phyloP scores from a whole-genome alignment of 179 eudicot genomes.

The Patellifolia procumbens region DNA sequence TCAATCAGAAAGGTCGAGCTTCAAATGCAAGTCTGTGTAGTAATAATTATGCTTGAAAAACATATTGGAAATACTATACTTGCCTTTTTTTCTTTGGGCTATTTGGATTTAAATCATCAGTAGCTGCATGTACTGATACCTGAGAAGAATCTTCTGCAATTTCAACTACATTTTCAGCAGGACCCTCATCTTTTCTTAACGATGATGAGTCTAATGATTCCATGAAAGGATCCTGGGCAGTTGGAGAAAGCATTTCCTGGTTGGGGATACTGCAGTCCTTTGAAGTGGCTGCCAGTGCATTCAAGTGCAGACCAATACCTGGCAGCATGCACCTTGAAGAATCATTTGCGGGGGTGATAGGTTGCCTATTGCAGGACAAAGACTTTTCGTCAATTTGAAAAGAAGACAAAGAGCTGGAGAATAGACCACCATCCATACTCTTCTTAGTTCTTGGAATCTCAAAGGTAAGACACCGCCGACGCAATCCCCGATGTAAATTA shows the following conservation, averaged over 20 bases:
- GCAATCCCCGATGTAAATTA: conserved; percentile 63
- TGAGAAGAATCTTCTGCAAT: conserved; percentile 49
- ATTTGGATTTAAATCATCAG: conserved; percentile 55
- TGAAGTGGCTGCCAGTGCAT: conserved; percentile 74
- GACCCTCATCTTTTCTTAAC: conserved; percentile 36
- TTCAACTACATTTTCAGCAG: conserved; percentile 43
- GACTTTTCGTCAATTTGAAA: conserved; percentile 38
- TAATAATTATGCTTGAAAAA: not conserved
- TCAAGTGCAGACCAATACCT: conserved; percentile 90
- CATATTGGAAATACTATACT: conserved; percentile 18
- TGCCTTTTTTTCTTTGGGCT: conserved; percentile 94
- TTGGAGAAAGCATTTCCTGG: conserved; percentile 41
- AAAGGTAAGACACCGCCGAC: conserved; percentile 87
- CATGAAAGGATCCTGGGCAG: conserved; percentile 37
- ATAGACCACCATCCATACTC: conserved; percentile 45
- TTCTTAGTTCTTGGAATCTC: conserved; percentile 69
- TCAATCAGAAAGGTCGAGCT: conserved; percentile 10
- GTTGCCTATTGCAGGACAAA: conserved; percentile 37
- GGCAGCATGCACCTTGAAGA: conserved; percentile 56
- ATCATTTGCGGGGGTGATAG: conserved; percentile 43
- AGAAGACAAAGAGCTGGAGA: conserved; percentile 38
- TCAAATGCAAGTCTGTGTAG: conserved; percentile 4
- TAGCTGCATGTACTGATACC: conserved; percentile 38
- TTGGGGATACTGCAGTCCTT: conserved; percentile 42
- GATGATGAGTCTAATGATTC: conserved; percentile 34